Base-by-base conservation (phyloP, 345 rosid genomes). In the Abelmoschus esculentus region DNA sequence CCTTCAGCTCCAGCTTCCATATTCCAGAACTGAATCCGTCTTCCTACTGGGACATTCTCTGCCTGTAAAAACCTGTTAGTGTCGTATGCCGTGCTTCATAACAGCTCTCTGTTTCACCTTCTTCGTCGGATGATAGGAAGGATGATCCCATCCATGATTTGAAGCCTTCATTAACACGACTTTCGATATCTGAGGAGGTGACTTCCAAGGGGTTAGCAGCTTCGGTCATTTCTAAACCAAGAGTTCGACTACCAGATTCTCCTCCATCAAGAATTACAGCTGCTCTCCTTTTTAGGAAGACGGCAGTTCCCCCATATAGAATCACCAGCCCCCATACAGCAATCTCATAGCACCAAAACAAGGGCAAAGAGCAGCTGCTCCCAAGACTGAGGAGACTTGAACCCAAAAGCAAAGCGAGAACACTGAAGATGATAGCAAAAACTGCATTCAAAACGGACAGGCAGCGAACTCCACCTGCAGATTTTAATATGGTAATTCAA, bases 321-420 rank as follows among this genome's bases (percentile, higher is more conserved):
- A 84, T 40, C 46, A 91, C 91, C 3, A 93, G 83, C 31, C 96
- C 96, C 96, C 96, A 93, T 4, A 87, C 81, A 31, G 90, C 81
- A 60, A 91, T 81, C 85, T 93, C 97, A 49, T 93, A 89, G 86
- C 96, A 93, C 97, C 98, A 93, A 81, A 91, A 93, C 77, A 93
- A 77, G 60, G 97, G 91, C 71, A 83, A 59, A 3, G 96, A 89
- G 70, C 97, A 93, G 79, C 89, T 89, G 78, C 96, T 93, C 61
- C 97, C 97, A 52, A 89, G 68, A n/a, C 95, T 86, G 58, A 93
- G 82, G 76, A 93, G 96, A 84, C 91, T 93, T 70, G 97, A 86
- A 68, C 98, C 97, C 50, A 91, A 92, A 72, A 91, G 85, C 53
- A 91, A 66, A 2, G 97, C 98, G 12, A 93, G 91, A 68, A 93